Base-by-base conservation (phyloP, 371 early-diverging fungal species). In the Mucor sp. region DNA sequence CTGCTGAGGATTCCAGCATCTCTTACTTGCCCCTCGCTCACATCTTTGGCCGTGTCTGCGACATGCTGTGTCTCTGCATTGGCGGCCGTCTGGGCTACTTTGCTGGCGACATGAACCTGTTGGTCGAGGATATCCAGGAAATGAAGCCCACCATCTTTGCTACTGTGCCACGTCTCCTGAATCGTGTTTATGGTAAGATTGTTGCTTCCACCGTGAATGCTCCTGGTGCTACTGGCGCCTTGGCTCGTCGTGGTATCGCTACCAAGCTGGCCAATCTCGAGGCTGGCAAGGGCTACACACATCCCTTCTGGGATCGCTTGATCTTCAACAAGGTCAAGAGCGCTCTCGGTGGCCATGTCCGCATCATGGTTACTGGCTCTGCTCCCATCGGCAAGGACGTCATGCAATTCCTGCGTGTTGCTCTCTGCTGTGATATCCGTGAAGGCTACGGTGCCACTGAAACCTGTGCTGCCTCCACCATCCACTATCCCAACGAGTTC, bases 391-490 rank as follows among this genome's bases (percentile, higher is more conserved):
- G 89, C 32, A 74, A 83, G 9, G 92, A 95, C 14, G 91, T 95
- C 15, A 73, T 98, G 75, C 84, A 88, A 65, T 99, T 98, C 82
- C 72, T 99, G 61, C 91, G 97, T 48, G 86, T 95, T 58, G 87
- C 89, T 9, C 91, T 99, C 61, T 82, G 85, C 57, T 77, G 81
- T 53, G 81, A 84, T 21, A 83, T 91, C 8, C 60, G 76, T 47
- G 90, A 93, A 69, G 98, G 96, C 11, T 99, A 97, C 74, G 99
- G 99, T 14, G 86, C 90, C 66, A 97, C 97, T 23, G 97, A 97
- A 74, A 88, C 89, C 0, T 68, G 84, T 14, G 96, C 94, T 9
- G 89, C 88, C 17, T 77, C 74, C 11, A 78, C 83, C 9, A 57
- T 89, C 19, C 86, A 90, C 12, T 64, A 70, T n/a, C 58, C 60